Base-by-base conservation (phyloP, 805 yeast species). In the Metschnikowia cerradonensis region DNA sequence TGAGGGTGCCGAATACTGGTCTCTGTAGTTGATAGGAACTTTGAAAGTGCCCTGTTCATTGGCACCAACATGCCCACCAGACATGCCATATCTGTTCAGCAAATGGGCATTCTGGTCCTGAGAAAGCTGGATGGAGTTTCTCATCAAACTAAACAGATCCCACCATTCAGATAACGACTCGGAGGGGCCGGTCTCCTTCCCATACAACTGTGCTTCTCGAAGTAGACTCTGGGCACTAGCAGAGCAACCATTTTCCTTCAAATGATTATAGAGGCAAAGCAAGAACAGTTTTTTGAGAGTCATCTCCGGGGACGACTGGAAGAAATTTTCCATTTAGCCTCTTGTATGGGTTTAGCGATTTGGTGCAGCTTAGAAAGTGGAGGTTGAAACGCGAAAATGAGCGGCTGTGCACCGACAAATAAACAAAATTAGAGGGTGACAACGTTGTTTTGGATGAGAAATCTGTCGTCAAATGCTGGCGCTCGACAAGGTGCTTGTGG, bases 191-290 rank as follows among this genome's bases (percentile, higher is more conserved):
- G 47, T 19, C 7, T 36, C 40, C 36, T 34, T 36, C 32, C 39
- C 47, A 26, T 44, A 34, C 40, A 44, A 44, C 3, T 44, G 40
- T 10, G 47, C 26, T 35, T 44, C 47, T 22, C 41, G 39, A 23
- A 44, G 47, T 17, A 44, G 41, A 35, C 41, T 34, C 19, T 36
- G 47, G 13, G 47, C 47, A 14, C 47, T 44, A 15, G 37, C 40
- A 2, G 47, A 35, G 10, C 47, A 44, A 14, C 47, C 47, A 26
- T 35, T 44, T 11, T 44, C 47, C 14, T 23, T 36, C 19, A 44
- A 44, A 33, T 44, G 23, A 4, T 44, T 34, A 26, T 44, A 35
- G 26, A 44, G 47, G 14, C 40, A 44, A 10, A 44, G 47, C 19
- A 44, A 35, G 33, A 44, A 44, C 39, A 35, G 33, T 32, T 35